Evolutionary conservation across 2,329 filamentous ascomycete species (phyloP).

Genomic region (Mycosphaerella arachidis): DNA sequence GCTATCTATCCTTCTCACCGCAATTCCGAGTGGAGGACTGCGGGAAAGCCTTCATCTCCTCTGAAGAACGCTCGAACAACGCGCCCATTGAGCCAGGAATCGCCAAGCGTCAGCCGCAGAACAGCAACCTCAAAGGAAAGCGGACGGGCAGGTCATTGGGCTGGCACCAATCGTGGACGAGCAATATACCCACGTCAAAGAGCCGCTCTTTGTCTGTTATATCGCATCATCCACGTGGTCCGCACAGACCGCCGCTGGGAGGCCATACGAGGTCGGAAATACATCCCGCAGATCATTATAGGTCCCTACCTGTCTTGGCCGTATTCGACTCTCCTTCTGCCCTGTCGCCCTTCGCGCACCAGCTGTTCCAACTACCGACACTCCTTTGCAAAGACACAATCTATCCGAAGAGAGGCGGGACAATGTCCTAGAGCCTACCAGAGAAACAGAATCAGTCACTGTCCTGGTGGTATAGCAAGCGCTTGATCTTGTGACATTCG

Average conservation of each 20-base stretch:
- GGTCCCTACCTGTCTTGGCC: constrained; percentile 1
- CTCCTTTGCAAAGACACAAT: constrained; percentile 24
- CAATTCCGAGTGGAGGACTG: background rate
- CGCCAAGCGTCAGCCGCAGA: constrained; percentile 14
- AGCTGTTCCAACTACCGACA: constrained; percentile 29
- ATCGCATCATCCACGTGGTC: constrained; percentile 15
- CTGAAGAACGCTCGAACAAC: constrained; percentile 6
- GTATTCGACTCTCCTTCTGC: constrained; percentile 1
- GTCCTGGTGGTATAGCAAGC: constrained; percentile 20
- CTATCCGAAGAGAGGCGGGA: constrained; percentile 11
- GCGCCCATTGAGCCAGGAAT: constrained; percentile 14
- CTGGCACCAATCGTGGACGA: constrained; percentile 13
- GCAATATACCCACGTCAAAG: constrained; percentile 18
- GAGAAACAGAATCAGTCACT: background rate
- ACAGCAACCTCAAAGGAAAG: constrained; percentile 12
- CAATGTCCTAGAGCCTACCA: constrained; percentile 25
- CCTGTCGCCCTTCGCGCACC: constrained; percentile 7
- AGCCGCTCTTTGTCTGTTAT: constrained; percentile 14
- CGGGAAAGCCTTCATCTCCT: background rate
- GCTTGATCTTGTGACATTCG: constrained; percentile 33
- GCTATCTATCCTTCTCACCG: constrained; percentile 8
- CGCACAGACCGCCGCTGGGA: constrained; percentile 5
- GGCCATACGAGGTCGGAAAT: constrained; percentile 3
- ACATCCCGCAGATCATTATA: background rate
- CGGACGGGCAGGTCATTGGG: constrained; percentile 12